Evolutionary conservation across 345 rosid genomes (phyloP).

Genomic region (Salix suchowensis): DNA sequence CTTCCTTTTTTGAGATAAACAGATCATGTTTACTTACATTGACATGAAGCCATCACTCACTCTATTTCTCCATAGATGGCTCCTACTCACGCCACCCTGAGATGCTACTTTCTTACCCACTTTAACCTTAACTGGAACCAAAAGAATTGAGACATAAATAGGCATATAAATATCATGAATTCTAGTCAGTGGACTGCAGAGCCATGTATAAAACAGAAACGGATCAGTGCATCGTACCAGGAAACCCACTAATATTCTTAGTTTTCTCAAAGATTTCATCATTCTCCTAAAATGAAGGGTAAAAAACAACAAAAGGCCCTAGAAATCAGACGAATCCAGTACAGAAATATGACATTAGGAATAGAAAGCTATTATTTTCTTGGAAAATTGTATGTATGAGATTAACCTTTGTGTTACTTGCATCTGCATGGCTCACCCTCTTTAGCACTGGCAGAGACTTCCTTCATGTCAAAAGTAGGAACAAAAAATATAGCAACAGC

Average conservation of each 20-base stretch:
- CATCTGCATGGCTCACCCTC: constrained; percentile 27
- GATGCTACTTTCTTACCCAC: constrained; percentile 32
- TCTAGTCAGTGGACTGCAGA: neutral
- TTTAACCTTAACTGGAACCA: constrained; percentile 48
- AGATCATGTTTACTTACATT: constrained; percentile 34
- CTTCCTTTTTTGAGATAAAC: neutral
- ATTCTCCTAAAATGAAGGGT: constrained; percentile 26
- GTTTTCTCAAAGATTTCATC: constrained; percentile 21
- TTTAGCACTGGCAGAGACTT: constrained; percentile 41
- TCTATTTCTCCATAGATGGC: constrained; percentile 33
- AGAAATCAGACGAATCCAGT: neutral
- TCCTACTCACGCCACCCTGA: constrained; percentile 34
- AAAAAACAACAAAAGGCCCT: neutral
- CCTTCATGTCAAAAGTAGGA: constrained; percentile 39
- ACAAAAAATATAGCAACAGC: constrained; percentile 8
- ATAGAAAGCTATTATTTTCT: neutral
- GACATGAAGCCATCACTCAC: constrained; percentile 41
- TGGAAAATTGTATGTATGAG: neutral
- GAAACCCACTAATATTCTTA: constrained; percentile 17
- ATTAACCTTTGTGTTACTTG: constrained; percentile 24
- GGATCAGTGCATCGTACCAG: constrained; percentile 19
- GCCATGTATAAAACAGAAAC: neutral
- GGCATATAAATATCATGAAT: neutral
- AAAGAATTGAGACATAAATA: neutral
- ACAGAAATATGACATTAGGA: neutral